Percentiles rank a stretch among this genome's conserved stretches.
phyloP scores from a whole-genome alignment of 208 protist genomes.

The Leishmania martiniquensis region DNA sequence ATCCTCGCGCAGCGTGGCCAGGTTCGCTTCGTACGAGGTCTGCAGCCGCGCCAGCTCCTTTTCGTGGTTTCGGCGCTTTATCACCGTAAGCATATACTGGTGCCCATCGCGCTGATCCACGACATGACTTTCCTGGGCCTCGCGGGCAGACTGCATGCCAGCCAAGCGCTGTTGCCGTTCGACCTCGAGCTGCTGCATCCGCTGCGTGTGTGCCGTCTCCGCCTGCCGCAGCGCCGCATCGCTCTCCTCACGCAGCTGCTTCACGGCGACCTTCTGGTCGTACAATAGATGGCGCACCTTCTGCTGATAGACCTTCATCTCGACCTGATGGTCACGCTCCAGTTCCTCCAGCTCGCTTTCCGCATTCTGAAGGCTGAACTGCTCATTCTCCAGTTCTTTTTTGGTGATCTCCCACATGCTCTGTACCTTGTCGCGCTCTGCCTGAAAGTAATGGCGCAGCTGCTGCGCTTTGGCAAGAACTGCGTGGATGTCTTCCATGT shows the following conservation, averaged over 20 bases:
- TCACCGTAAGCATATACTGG: conserved; percentile 87
- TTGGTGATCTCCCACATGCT: conserved; percentile 94
- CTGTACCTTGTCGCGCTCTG: conserved; percentile 96
- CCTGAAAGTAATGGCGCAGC: conserved; percentile 97
- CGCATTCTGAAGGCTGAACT: conserved; percentile 80
- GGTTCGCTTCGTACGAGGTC: conserved; percentile 91
- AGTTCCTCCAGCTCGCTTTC: conserved; percentile 95
- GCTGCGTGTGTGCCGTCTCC: conserved; percentile 78
- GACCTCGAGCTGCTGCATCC: conserved; percentile 72
- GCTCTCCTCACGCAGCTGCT: conserved; percentile 90
- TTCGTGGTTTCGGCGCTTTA: conserved; percentile 89
- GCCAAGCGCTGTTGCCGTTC: conserved; percentile 60
- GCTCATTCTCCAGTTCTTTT: conserved; percentile 89
- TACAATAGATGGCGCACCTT: conserved; percentile 97
- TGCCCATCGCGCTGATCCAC: conserved; percentile 88
- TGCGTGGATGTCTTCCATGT: conserved; percentile 70
- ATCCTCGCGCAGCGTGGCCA: conserved; percentile 86
- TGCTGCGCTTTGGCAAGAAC: conserved; percentile 89
- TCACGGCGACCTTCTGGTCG: conserved; percentile 92
- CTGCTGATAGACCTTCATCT: conserved; percentile 98
- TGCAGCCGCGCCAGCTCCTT: conserved; percentile 84
- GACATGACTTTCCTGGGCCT: conserved; percentile 82
- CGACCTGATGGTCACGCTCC: conserved; percentile 95
- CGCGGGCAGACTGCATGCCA: conserved; percentile 61
- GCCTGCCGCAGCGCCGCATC: conserved; percentile 87